A percentile compares a stretch with the other conserved stretches of the same genome.
Evolutionary conservation across 2,329 filamentous ascomycete species (phyloP).

Genomic region (Arthroderma sp.): DNA sequence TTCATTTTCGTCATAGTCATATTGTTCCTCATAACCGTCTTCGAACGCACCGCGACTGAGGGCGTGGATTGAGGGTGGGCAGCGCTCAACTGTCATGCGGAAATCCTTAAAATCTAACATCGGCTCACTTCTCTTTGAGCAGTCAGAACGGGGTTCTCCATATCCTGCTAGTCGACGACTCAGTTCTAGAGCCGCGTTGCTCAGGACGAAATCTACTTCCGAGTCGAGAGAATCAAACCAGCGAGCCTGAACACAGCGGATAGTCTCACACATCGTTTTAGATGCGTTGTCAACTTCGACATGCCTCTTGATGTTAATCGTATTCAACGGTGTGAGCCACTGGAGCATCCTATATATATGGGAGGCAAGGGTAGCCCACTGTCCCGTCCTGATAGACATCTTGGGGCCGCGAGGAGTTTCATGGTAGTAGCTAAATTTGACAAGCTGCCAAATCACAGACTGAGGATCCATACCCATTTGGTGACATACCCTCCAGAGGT

Average conservation of each 20-base stretch:
- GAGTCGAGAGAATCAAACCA: not conserved
- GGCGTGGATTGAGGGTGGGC: not conserved
- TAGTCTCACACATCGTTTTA: not conserved
- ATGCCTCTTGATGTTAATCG: no score
- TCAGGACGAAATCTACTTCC: not conserved
- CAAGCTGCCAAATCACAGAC: conserved; percentile 6
- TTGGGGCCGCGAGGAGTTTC: conserved; percentile 6
- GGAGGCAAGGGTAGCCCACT: conserved; percentile 2
- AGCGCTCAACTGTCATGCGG: not conserved
- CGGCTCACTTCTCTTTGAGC: not conserved
- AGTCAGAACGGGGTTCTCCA: conserved; percentile 2
- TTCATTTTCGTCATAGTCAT: not conserved
- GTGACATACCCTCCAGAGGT: not conserved
- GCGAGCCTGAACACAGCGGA: not conserved
- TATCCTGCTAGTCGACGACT: conserved; percentile 1
- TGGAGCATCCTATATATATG: not conserved
- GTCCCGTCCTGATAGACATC: conserved; percentile 1
- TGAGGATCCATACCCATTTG: not conserved
- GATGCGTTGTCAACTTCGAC: no score
- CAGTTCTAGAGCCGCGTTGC: conserved; percentile 1
- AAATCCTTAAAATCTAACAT: not conserved
- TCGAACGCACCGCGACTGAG: not conserved
- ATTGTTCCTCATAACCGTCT: not conserved
- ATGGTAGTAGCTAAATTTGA: conserved; percentile 2
- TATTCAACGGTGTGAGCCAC: no score